phyloP scores from a whole-genome alignment of 192 early-diverging fungal species.

The Gonapodya prolifera region DNA sequence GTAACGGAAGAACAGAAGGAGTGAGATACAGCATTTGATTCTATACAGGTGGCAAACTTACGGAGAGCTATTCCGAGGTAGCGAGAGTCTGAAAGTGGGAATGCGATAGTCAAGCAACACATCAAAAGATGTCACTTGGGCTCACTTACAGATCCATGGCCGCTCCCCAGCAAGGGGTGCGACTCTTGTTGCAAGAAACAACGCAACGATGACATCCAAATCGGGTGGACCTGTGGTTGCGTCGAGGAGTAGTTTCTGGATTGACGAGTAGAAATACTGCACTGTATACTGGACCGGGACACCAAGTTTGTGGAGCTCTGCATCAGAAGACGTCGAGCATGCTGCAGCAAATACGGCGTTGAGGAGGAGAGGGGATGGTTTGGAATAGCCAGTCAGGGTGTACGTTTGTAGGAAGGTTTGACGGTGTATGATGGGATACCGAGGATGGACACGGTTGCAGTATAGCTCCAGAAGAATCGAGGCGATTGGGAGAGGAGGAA shows the following conservation, averaged over 20 bases:
- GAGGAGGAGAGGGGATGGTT: background rate
- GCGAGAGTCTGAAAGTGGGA: background rate
- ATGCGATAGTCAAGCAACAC: too few relatives aligned
- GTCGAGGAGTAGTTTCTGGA: too few relatives aligned
- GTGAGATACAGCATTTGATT: background rate
- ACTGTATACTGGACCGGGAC: too few relatives aligned
- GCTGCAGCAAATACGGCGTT: background rate
- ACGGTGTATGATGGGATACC: background rate
- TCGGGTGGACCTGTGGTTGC: too few relatives aligned
- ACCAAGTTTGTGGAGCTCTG: too few relatives aligned
- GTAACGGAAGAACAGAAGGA: too few relatives aligned
- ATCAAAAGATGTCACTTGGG: too few relatives aligned
- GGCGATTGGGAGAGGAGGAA: background rate
- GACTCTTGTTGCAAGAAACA: too few relatives aligned
- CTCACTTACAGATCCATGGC: background rate
- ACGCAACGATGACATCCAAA: too few relatives aligned
- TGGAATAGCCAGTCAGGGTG: background rate
- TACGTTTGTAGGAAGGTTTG: background rate
- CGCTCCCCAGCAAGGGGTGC: background rate
- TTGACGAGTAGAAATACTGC: too few relatives aligned
- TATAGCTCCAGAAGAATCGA: background rate
- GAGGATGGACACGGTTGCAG: background rate
- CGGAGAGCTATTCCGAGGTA: background rate
- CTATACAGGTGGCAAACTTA: too few relatives aligned
- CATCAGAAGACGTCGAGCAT: too few relatives aligned